Conservation (phyloP, 2,329 filamentous ascomycete genomes). For the Trichoderma koningii region DNA sequence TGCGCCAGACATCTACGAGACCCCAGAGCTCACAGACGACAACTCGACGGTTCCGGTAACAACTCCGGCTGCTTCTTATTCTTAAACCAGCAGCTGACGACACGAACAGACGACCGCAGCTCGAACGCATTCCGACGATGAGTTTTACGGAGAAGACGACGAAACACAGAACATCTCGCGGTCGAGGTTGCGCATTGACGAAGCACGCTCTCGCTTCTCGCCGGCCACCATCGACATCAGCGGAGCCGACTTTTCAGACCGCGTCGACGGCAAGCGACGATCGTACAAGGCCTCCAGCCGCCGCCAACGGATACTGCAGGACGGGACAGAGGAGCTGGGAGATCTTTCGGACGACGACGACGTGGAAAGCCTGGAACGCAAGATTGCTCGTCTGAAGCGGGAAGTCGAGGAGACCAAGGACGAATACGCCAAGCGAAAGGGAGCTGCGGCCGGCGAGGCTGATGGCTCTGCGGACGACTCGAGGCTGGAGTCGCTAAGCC, state of each 20-base stretch:
- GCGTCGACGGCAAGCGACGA: constrained; percentile 77
- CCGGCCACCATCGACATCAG: constrained; percentile 74
- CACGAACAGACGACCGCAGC: constrained; percentile 54
- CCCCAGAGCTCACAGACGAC: constrained; percentile 87
- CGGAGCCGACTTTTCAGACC: constrained; percentile 86
- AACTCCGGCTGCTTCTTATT: constrained; percentile 24
- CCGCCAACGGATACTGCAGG: constrained; percentile 62
- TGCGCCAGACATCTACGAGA: constrained; percentile 95
- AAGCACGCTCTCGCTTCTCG: constrained; percentile 79
- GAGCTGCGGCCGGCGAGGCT: constrained; percentile 48
- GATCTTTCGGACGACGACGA: constrained; percentile 77
- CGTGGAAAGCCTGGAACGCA: constrained; percentile 74
- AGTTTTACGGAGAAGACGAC: constrained; percentile 63
- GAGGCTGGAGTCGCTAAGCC: constrained; percentile 66
- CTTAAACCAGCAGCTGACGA: constrained; percentile 31
- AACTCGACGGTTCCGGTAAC: constrained; percentile 79
- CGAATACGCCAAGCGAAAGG: constrained; percentile 59
- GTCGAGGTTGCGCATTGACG: constrained; percentile 71
- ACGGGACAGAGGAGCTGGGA: constrained; percentile 67
- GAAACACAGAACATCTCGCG: constrained; percentile 71
- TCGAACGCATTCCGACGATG: constrained; percentile 62
- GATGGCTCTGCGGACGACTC: constrained; percentile 45
- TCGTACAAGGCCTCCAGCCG: constrained; percentile 78
- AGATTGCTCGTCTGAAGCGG: constrained; percentile 77
- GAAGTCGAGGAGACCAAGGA: constrained; percentile 76